Evolutionary conservation across 345 rosid species (phyloP).

Genomic region (Eucalyptus microcorys): DNA sequence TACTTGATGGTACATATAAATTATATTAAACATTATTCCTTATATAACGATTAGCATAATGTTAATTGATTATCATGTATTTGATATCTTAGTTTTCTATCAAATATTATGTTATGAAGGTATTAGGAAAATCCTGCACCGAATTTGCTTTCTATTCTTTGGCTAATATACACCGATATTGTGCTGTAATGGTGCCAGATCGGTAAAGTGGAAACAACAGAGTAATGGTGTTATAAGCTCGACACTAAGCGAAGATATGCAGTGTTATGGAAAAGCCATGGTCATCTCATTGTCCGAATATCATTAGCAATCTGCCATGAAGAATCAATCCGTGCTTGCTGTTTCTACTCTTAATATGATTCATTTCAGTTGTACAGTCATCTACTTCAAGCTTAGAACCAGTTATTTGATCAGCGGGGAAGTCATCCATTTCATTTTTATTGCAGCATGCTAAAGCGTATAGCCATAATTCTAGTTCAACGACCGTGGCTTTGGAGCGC

Average conservation of each 20-base stretch:
- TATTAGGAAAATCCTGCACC: not conserved
- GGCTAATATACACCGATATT: not conserved
- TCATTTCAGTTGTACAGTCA: too few species aligned
- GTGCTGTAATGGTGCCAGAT: not conserved
- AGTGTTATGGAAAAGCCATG: not conserved
- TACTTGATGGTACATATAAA: too few species aligned
- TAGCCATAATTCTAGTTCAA: not conserved
- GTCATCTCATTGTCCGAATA: not conserved
- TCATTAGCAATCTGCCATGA: not conserved
- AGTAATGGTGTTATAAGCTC: not conserved
- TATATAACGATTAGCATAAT: not conserved
- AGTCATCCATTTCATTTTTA: not conserved
- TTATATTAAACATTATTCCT: not conserved
- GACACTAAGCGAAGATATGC: not conserved
- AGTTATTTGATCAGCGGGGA: not conserved
- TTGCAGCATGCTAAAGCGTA: not conserved
- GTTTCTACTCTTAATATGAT: too few species aligned
- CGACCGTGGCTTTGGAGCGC: not conserved
- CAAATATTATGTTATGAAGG: not conserved
- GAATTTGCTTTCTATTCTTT: not conserved
- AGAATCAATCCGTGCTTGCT: too few species aligned
- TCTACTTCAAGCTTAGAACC: not conserved
- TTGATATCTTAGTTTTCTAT: not conserved
- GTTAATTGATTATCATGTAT: not conserved
- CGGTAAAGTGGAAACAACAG: not conserved